These are phyloP conservation scores for Aspergillus floridensis DNA, from an alignment of 2,329 filamentous ascomycete species.

Conservation along the genomic window DNA sequence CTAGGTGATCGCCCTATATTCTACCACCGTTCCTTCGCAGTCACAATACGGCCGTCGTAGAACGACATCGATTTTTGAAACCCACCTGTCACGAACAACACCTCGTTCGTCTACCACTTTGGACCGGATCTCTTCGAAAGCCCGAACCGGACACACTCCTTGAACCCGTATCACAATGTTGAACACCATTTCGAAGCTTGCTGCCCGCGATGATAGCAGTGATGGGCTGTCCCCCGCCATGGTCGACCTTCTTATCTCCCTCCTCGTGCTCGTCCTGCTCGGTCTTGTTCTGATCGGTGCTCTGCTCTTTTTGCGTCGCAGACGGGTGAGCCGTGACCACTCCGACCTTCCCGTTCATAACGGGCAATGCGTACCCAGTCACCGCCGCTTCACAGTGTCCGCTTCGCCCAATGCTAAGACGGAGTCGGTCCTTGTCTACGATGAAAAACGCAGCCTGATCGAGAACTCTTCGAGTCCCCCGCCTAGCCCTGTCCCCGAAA, in stretches of 20 bases:
- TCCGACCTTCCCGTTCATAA: constrained; percentile 66
- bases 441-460: constrained; percentile 76
- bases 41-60: constrained; percentile 1
- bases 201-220: constrained; percentile 50
- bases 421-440: constrained; percentile 72
- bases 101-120: constrained; percentile 5
- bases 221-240: constrained; percentile 58
- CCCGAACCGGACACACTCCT: background rate
- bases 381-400: constrained; percentile 59
- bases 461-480: constrained; percentile 73
- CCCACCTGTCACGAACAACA: constrained; percentile 8
- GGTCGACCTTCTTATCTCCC: constrained; percentile 73
- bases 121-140: background rate
- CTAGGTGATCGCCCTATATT: constrained; percentile 9
- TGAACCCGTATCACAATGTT: constrained; percentile 18
- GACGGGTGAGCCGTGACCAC: constrained; percentile 53
- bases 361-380: constrained; percentile 50
- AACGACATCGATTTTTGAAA: constrained; percentile 14
- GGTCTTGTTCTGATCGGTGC: constrained; percentile 65
- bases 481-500: constrained; percentile 84
- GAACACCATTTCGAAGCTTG: constrained; percentile 46
- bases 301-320: constrained; percentile 71
- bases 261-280: constrained; percentile 75
- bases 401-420: constrained; percentile 55
- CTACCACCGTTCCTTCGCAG: background rate